Evolutionary conservation across 495 filamentous ascomycete genomes (phyloP).

Genomic region (Bacidia rubella): DNA sequence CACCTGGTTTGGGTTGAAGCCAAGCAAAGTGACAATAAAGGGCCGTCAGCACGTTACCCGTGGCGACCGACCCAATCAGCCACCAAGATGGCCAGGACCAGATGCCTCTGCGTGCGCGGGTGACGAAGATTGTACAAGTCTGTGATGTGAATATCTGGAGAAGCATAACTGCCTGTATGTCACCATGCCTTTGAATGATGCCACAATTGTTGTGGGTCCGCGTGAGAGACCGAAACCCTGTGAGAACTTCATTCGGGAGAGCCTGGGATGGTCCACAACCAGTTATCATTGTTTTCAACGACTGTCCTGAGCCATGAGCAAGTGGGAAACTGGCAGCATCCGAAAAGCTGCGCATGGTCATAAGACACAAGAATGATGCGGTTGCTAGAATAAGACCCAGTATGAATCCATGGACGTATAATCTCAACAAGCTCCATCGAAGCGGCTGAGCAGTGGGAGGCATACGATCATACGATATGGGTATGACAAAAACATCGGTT

Average conservation of each 20-base stretch:
- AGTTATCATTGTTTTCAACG: no score
- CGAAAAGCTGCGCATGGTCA: background rate
- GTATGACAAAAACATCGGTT: background rate
- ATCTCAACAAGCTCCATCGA: background rate
- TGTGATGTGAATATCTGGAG: slow-evolving; percentile 82
- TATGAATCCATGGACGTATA: background rate
- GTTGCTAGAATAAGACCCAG: background rate
- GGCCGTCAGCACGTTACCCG: no score
- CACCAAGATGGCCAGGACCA: slow-evolving; percentile 58
- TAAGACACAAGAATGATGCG: background rate
- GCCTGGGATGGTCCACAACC: no score
- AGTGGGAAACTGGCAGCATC: no score
- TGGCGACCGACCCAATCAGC: no score
- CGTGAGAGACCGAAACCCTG: no score
- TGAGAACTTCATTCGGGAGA: no score
- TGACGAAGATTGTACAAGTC: slow-evolving; percentile 96
- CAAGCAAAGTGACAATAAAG: no score
- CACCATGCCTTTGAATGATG: slow-evolving; percentile 30
- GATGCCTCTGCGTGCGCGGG: slow-evolving; percentile 77
- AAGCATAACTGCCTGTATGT: slow-evolving; percentile 71
- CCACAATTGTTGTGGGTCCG: background rate
- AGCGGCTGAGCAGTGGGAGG: background rate
- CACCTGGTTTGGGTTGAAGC: no score
- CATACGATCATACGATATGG: background rate
- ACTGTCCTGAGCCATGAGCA: no score